Evolutionary conservation across 306 rosid species (phyloP).

Genomic region (Cercis canadensis): DNA sequence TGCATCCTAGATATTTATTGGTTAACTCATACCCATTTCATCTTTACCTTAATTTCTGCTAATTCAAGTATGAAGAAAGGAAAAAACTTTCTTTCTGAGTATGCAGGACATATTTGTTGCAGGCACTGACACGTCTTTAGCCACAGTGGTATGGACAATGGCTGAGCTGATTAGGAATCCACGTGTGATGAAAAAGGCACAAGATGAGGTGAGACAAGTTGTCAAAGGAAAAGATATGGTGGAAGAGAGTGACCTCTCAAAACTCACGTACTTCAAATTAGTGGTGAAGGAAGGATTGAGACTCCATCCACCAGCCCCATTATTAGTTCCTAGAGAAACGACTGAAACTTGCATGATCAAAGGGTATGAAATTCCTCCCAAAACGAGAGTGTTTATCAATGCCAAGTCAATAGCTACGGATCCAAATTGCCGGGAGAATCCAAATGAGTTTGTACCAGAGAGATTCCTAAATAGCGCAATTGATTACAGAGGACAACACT

Average conservation of each 20-base stretch:
- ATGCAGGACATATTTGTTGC: slow-evolving; percentile 46
- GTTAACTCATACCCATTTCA: neutral
- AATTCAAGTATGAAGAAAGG: neutral
- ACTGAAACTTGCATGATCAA: slow-evolving; percentile 29
- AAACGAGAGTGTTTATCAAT: slow-evolving; percentile 39
- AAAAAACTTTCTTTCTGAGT: no score
- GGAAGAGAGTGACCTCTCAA: slow-evolving; percentile 30
- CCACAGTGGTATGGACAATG: slow-evolving; percentile 51
- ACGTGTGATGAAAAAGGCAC: slow-evolving; percentile 45
- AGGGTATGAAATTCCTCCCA: slow-evolving; percentile 40
- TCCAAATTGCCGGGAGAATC: slow-evolving; percentile 43
- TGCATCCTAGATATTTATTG: neutral
- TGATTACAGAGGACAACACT: slow-evolving; percentile 52
- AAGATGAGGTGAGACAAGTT: slow-evolving; percentile 37
- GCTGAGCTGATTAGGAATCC: slow-evolving; percentile 51
- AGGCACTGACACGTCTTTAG: slow-evolving; percentile 46
- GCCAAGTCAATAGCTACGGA: slow-evolving; percentile 53
- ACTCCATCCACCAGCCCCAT: slow-evolving; percentile 55
- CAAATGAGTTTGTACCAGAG: slow-evolving; percentile 57
- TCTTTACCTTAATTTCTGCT: no score
- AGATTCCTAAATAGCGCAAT: slow-evolving; percentile 41
- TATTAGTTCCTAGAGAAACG: slow-evolving; percentile 51
- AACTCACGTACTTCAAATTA: slow-evolving; percentile 46
- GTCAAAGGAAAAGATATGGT: slow-evolving; percentile 22
- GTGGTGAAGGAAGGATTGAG: slow-evolving; percentile 54